phyloP scores from a whole-genome alignment of 306 rosid genomes.

The Neltuma alba region DNA sequence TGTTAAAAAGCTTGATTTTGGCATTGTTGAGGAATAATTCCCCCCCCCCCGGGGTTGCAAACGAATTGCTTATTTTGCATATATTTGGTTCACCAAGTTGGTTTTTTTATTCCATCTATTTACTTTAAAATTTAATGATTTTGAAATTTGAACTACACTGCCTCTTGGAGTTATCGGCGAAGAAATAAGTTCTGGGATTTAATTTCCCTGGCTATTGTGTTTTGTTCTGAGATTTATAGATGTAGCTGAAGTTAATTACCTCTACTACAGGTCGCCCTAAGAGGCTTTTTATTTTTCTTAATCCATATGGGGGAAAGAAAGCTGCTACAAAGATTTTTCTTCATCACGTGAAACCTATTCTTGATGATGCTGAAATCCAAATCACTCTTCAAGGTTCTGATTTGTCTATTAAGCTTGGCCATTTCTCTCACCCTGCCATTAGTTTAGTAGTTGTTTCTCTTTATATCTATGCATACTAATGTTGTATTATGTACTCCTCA shows the following conservation, averaged over 20 bases:
- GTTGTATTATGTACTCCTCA: constrained; percentile 36
- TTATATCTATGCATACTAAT: background rate
- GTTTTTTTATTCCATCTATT: background rate
- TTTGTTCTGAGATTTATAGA: background rate
- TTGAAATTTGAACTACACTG: background rate
- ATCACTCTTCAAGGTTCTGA: constrained; percentile 71
- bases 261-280: constrained; percentile 71
- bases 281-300: constrained; percentile 75
- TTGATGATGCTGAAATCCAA: constrained; percentile 71
- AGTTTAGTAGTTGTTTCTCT: background rate
- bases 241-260: background rate
- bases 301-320: constrained; percentile 84
- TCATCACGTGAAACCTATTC: constrained; percentile 65
- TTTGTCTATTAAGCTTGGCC: constrained; percentile 10
- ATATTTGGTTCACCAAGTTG: background rate
- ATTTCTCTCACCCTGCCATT: background rate
- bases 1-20: background rate
- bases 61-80: background rate
- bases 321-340: constrained; percentile 52
- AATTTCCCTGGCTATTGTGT: background rate
- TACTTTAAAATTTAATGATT: background rate
- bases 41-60: background rate
- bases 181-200: background rate
- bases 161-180: background rate
- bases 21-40: background rate